Evolutionary conservation across 345 rosid genomes (phyloP).

Genomic region (Orychophragmus violaceus): DNA sequence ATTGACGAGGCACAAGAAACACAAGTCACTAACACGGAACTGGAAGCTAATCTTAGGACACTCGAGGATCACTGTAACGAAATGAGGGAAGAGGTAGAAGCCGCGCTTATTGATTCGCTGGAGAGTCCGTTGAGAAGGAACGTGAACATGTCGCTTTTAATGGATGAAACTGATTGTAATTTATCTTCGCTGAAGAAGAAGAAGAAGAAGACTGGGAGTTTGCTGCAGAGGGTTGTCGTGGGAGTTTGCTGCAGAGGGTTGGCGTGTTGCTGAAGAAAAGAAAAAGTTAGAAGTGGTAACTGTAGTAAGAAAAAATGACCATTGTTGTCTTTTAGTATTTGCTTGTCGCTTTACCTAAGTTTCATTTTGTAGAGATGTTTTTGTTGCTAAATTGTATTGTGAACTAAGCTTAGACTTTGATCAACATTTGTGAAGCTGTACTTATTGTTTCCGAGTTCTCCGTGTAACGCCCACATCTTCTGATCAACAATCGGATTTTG

Average conservation of each 20-base stretch:
- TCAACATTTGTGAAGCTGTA: no score
- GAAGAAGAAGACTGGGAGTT: no score
- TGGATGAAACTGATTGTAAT: slow-evolving; percentile 74
- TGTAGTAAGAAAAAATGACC: neutral
- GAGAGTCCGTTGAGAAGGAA: slow-evolving; percentile 42
- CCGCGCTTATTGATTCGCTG: slow-evolving; percentile 85
- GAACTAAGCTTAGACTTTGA: slow-evolving; percentile 14
- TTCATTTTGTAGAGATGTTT: neutral
- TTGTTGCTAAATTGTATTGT: neutral
- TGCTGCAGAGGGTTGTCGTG: no score
- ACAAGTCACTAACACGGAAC: slow-evolving; percentile 63
- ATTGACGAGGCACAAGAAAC: slow-evolving; percentile 51
- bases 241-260: slow-evolving; percentile 78
- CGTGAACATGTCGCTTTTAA: slow-evolving; percentile 51
- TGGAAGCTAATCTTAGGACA: slow-evolving; percentile 84
- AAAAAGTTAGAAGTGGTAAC: slow-evolving; percentile 55
- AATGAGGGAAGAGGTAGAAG: slow-evolving; percentile 99
- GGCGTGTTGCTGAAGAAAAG: slow-evolving; percentile 91
- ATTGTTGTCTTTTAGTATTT: neutral
- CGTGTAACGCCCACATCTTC: no score
- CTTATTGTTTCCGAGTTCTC: no score
- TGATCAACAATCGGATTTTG: no score
- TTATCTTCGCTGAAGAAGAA: slow-evolving; percentile 72
- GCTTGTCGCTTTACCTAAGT: neutral
- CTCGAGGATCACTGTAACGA: slow-evolving; percentile 91